These are phyloP conservation scores for Sugiyamaella japonica DNA, from an alignment of 1,139 yeast genomes.

Conservation along the genomic window DNA sequence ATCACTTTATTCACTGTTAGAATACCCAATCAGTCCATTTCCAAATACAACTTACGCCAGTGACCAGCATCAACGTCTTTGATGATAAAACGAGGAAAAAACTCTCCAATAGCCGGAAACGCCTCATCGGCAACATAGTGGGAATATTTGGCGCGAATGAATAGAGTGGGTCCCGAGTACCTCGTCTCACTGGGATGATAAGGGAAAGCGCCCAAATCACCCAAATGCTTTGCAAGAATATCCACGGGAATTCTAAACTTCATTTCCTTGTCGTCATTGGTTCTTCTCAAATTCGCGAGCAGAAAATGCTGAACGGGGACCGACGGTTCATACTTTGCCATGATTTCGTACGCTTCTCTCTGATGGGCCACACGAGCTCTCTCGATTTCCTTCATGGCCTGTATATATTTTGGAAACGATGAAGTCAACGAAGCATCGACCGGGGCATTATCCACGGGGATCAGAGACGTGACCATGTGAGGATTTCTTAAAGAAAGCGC, in stretches of 20 bases:
- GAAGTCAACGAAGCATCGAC: conserved; percentile 60
- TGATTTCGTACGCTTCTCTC: conserved; percentile 66
- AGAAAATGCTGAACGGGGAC: conserved; percentile 73
- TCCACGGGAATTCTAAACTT: conserved; percentile 67
- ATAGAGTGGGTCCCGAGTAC: conserved; percentile 72
- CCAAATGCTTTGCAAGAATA: conserved; percentile 61
- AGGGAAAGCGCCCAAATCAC: conserved; percentile 76
- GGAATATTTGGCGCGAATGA: conserved; percentile 78
- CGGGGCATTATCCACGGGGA: conserved; percentile 91
- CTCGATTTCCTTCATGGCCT: conserved; percentile 55
- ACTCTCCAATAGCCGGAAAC: conserved; percentile 69
- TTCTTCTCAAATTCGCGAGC: conserved; percentile 62
- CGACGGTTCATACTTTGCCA: conserved; percentile 62
- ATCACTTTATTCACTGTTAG: conserved; percentile 26
- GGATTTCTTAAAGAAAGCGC: conserved; percentile 75
- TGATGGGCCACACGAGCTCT: conserved; percentile 48
- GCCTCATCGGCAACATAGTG: conserved; percentile 84
- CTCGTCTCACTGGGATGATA: conserved; percentile 55
- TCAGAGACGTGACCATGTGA: conserved; percentile 58
- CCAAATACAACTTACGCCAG: conserved; percentile 57
- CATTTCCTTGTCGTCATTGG: conserved; percentile 30
- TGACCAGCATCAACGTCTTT: conserved; percentile 83
- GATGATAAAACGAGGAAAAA: conserved; percentile 76
- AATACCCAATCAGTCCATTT: no score
- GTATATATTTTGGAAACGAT: conserved; percentile 66